Conservation (phyloP, 164 flowering plant genomes). For the Vitis cinerea region DNA sequence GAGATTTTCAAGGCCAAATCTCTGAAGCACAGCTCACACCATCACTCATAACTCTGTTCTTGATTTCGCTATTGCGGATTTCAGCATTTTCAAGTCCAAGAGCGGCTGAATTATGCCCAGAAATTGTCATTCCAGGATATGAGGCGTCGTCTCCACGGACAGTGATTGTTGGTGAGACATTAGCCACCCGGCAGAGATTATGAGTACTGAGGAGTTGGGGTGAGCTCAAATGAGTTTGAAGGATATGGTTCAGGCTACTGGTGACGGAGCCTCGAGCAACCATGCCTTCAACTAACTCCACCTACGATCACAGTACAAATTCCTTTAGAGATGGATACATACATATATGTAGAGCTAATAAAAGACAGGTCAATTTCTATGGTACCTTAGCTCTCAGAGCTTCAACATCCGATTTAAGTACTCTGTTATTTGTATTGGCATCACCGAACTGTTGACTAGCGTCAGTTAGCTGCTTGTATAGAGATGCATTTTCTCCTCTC, state of each 20-base stretch:
- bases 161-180: constrained; percentile 39
- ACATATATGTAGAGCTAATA: too few relatives aligned
- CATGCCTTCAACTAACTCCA: constrained; percentile 68
- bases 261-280: constrained; percentile 56
- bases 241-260: constrained; percentile 50
- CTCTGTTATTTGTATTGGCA: constrained; percentile 58
- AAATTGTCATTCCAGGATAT: constrained; percentile 19
- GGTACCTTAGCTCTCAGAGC: constrained; percentile 79
- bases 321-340: background rate
- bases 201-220: constrained; percentile 22
- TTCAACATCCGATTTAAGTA: constrained; percentile 77
- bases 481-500: constrained; percentile 49
- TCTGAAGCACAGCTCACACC: constrained; percentile 46
- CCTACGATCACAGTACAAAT: constrained; percentile 29
- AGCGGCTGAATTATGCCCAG: constrained; percentile 24
- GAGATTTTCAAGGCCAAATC: constrained; percentile 46
- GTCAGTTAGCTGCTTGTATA: constrained; percentile 58
- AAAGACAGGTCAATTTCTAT: background rate
- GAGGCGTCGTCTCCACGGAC: constrained; percentile 34
- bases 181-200: constrained; percentile 22
- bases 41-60: constrained; percentile 31
- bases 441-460: constrained; percentile 60
- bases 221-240: constrained; percentile 41
- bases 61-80: constrained; percentile 10
- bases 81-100: constrained; percentile 27